These are phyloP conservation scores for Pythium vanterpoolii DNA, from an alignment of 352 stramenopile genomes.

Conservation along the genomic window DNA sequence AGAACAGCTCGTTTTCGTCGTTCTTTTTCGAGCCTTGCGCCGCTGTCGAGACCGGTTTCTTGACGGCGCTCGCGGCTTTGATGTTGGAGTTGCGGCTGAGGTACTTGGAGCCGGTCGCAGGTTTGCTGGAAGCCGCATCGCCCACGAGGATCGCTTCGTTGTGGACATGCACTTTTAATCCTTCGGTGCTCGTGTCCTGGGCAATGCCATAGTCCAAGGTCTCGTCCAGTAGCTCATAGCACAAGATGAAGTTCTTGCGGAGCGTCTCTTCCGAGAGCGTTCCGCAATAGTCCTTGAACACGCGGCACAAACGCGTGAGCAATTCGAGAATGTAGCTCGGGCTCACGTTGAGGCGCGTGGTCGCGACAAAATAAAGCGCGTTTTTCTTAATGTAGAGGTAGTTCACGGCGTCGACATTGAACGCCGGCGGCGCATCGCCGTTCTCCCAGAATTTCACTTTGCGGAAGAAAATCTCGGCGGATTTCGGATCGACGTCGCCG, in stretches of 20 bases:
- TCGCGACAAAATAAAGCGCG: conserved; percentile 97
- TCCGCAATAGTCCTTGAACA: conserved; percentile 99
- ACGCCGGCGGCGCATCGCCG: conserved; percentile 95
- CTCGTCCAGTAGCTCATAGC: conserved; percentile 99
- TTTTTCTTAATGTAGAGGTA: conserved; percentile 99
- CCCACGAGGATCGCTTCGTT: conserved; percentile 97
- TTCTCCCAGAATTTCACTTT: conserved; percentile 99
- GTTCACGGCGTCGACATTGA: conserved; percentile 97
- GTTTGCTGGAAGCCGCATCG: conserved; percentile 70
- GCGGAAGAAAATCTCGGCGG: conserved; percentile 97
- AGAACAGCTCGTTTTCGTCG: conserved; percentile 98
- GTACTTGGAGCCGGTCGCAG: conserved; percentile 91
- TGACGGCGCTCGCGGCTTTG: conserved; percentile 82
- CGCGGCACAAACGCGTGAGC: conserved; percentile 90
- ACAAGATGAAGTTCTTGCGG: conserved; percentile 99
- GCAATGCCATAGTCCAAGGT: conserved; percentile 98
- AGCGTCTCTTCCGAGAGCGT: conserved; percentile 98
- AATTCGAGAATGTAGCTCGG: conserved; percentile 96
- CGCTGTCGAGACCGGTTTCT: conserved; percentile 80
- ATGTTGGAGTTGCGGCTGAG: conserved; percentile 76
- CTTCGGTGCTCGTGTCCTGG: conserved; percentile 97
- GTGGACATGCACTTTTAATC: conserved; percentile 97
- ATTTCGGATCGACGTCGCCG: conserved; percentile 81
- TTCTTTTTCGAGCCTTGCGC: conserved; percentile 76
- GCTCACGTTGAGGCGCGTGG: conserved; percentile 96